Conservation (phyloP, 2,329 filamentous ascomycete species). For the Saccharata proteae region DNA sequence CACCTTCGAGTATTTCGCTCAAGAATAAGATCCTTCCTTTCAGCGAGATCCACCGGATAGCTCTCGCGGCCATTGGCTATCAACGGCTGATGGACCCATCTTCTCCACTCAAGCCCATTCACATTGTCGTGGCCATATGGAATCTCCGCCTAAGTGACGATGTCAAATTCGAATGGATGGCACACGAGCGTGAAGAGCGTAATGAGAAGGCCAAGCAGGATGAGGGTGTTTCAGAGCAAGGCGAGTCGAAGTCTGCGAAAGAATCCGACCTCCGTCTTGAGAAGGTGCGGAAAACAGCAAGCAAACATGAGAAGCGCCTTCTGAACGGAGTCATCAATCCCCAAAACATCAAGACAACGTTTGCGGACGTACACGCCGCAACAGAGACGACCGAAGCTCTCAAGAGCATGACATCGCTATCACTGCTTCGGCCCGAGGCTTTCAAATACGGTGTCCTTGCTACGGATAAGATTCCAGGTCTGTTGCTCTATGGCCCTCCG, state of each 20-base stretch:
- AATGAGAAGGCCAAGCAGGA: no score
- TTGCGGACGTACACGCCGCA: slow-evolving; percentile 74
- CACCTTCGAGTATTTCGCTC: no score
- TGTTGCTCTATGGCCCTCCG: slow-evolving; percentile 78
- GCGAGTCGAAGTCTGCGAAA: slow-evolving; percentile 18
- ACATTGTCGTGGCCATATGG: slow-evolving; percentile 28
- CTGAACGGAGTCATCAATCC: slow-evolving; percentile 72
- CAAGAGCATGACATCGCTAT: slow-evolving; percentile 78
- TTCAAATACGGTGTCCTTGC: slow-evolving; percentile 91
- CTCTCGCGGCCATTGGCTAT: slow-evolving; percentile 39
- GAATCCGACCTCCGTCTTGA: slow-evolving; percentile 17
- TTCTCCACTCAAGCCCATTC: slow-evolving; percentile 23
- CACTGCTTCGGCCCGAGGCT: slow-evolving; percentile 79
- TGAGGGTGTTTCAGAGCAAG: slow-evolving; percentile 10
- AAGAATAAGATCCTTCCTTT: slow-evolving; percentile 34
- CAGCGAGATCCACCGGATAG: slow-evolving; percentile 49
- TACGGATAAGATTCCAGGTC: slow-evolving; percentile 79
- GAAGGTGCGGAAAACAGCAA: slow-evolving; percentile 23
- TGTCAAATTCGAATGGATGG: slow-evolving; percentile 32
- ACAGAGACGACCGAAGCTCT: slow-evolving; percentile 74
- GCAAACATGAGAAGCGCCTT: slow-evolving; percentile 71
- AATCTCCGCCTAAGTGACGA: slow-evolving; percentile 35
- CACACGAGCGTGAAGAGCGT: slow-evolving; percentile 30
- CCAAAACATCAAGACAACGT: slow-evolving; percentile 72
- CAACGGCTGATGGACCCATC: slow-evolving; percentile 14